Evolutionary conservation across 164 flowering plant species (phyloP).

Genomic region (Warburgia ugandensis): DNA sequence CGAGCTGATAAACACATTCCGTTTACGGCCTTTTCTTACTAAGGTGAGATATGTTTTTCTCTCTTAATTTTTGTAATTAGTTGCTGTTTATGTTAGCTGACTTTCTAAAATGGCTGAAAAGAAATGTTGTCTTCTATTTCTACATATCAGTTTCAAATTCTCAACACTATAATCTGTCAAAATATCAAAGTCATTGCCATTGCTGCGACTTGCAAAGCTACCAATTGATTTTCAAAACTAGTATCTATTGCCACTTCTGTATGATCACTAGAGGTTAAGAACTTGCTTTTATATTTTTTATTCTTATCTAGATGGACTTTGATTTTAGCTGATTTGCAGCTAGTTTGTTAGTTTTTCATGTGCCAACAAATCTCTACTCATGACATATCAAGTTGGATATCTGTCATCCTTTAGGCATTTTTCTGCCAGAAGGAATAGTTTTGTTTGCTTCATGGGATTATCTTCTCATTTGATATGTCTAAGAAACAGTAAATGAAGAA

Average conservation of each 20-base stretch:
- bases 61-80: neutral
- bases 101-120: neutral
- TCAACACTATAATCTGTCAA: neutral
- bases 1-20: constrained; percentile 53
- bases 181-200: neutral
- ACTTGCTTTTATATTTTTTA: neutral
- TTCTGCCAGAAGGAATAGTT: too few relatives aligned
- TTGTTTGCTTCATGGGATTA: too few relatives aligned
- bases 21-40: constrained; percentile 70
- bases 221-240: neutral
- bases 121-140: neutral
- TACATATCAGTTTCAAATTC: constrained; percentile 1
- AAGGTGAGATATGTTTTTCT: constrained; percentile 52
- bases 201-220: neutral
- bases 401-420: too few relatives aligned
- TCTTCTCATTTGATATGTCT: too few relatives aligned
- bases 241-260: neutral
- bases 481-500: too few relatives aligned
- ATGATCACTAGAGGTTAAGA: neutral
- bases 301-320: too few relatives aligned
- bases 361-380: too few relatives aligned
- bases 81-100: neutral
- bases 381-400: too few relatives aligned
- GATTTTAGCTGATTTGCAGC: too few relatives aligned
- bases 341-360: too few relatives aligned